phyloP scores from a whole-genome alignment of 2,329 filamentous ascomycete genomes.

The Sporothrix luriei region DNA sequence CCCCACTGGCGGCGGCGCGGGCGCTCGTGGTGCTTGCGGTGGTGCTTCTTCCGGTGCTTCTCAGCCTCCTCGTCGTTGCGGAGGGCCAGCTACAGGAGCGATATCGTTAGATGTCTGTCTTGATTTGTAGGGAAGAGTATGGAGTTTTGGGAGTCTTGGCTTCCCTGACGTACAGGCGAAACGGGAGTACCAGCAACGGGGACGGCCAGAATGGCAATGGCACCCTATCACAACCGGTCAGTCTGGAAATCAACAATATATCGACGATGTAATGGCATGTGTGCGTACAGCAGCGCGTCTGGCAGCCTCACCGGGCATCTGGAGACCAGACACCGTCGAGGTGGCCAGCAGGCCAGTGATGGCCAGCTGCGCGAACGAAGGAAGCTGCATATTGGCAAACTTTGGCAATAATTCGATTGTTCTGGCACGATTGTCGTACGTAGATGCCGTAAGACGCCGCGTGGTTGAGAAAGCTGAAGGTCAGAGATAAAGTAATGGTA shows the following conservation, averaged over 20 bases:
- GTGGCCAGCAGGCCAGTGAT: slow-evolving; percentile 33
- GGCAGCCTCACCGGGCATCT: slow-evolving; percentile 30
- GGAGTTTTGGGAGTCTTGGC: not conserved
- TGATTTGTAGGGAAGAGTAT: not conserved
- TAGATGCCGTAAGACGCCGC: not conserved
- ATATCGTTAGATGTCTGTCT: not conserved
- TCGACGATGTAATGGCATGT: not conserved
- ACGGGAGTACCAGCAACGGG: slow-evolving; percentile 31
- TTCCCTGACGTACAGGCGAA: slow-evolving; percentile 22
- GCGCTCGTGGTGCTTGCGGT: slow-evolving; percentile 23
- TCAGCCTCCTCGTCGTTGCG: slow-evolving; percentile 30
- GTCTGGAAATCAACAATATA: not conserved
- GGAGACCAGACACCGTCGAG: slow-evolving; percentile 25
- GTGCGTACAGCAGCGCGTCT: slow-evolving; percentile 30
- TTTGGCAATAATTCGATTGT: not conserved
- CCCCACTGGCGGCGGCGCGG: slow-evolving; percentile 29
- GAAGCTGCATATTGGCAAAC: slow-evolving; percentile 31
- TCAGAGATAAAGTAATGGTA: not conserved
- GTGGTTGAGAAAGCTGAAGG: not conserved
- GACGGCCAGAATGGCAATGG: slow-evolving; percentile 30
- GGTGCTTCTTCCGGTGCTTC: slow-evolving; percentile 23
- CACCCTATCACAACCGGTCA: slow-evolving; percentile 24
- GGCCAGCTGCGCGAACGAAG: slow-evolving; percentile 31
- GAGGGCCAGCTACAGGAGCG: slow-evolving; percentile 15
- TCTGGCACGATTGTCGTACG: not conserved